Evolutionary conservation across 2,329 filamentous ascomycete genomes (phyloP), one percentile per base, ranked within the genome.

Genomic region (Metarhizium robertsii): DNA sequence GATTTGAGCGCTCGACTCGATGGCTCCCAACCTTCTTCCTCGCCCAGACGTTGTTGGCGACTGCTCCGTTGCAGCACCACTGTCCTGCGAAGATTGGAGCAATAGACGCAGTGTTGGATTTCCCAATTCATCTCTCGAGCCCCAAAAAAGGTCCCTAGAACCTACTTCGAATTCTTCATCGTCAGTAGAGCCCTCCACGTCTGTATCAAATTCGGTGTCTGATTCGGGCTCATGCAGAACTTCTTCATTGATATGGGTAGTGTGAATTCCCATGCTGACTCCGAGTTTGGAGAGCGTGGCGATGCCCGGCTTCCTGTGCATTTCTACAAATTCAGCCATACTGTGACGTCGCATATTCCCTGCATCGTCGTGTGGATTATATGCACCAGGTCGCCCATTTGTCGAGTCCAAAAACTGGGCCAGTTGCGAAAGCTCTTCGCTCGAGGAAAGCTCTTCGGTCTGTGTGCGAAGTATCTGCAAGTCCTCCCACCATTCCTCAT

Each of bases 401-500:
- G 71, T 75, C 10, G 72, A 72, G 53, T 74, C 74, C 38, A 78
- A 64, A 45, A 79, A 72, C 14, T 75, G 70, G 1, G 69, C 69
- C 6, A 79, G 63, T 3, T 76, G 74, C 2, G 69, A 66, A 3
- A 75, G 63, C 57, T 78, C 76, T 46, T 75, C 74, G 3, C 71
- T 73, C 2, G 68, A 67, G 8, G 71, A 71, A 65, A 73, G 68
- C 38, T 67, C 64, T 3, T 69, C 65, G 3, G 64, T 61, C 11
- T 69, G 67, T 42, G 76, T 76, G 32, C 81, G 73, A 11, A 80
- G 69, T 47, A 71, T 75, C 61, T 86, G 83, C 4, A 94, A 73
- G 46, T 92, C 86, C 51, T 85, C 79, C 90, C 90, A 95, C 90
- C 90, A 95, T 36, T 86, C 81, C 63, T 94, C 86, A 10, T 84